Evolutionary conservation across 2,329 filamentous ascomycete species (phyloP).

Genomic region (Colletotrichum zoysiae): DNA sequence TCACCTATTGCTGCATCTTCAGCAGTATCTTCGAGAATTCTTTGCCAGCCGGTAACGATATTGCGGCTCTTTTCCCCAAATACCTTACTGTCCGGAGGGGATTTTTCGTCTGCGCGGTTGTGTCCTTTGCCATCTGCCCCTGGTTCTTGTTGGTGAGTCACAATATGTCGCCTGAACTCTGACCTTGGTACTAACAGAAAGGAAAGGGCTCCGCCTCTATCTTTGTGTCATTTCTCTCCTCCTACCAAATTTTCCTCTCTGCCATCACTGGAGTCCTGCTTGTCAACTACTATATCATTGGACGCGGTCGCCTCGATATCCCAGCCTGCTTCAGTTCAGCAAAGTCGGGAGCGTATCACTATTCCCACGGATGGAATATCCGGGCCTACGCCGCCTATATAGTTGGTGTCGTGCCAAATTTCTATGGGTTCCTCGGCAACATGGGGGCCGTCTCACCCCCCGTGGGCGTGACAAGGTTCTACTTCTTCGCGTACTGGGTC

Average conservation of each 20-base stretch:
- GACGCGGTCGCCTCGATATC: constrained; percentile 51
- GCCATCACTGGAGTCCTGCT: constrained; percentile 57
- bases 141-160: constrained; percentile 55
- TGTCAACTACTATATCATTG: constrained; percentile 51
- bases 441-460: constrained; percentile 54
- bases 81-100: constrained; percentile 55
- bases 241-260: constrained; percentile 54
- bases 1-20: constrained; percentile 58
- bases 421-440: constrained; percentile 56
- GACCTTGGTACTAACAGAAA: constrained; percentile 51
- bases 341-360: constrained; percentile 35
- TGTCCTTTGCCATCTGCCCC: constrained; percentile 54
- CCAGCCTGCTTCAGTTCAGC: constrained; percentile 46
- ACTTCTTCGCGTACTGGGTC: constrained; percentile 68
- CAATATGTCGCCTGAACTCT: constrained; percentile 52
- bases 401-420: constrained; percentile 54
- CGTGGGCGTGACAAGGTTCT: constrained; percentile 57
- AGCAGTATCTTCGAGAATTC: constrained; percentile 59
- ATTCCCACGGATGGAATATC: constrained; percentile 35
- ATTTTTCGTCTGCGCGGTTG: constrained; percentile 52
- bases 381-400: constrained; percentile 45
- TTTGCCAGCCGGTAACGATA: constrained; percentile 56
- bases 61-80: constrained; percentile 53
- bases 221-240: constrained; percentile 53
- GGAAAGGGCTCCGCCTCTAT: constrained; percentile 50